Base-by-base conservation (phyloP, 805 yeast species). In the Schwanniomyces sp. region DNA sequence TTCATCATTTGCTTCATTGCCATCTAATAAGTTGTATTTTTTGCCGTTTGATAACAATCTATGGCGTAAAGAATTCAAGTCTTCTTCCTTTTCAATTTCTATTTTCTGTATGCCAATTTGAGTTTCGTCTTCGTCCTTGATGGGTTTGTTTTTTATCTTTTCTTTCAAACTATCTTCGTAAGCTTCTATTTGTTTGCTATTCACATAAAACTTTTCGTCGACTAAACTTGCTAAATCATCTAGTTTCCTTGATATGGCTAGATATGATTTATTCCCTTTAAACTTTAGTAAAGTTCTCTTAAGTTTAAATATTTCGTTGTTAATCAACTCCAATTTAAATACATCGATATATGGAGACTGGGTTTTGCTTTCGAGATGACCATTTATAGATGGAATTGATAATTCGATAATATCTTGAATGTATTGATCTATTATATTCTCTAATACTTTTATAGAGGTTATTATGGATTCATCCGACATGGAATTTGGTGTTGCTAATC, bases 41-140 rank as follows among this genome's bases (percentile, higher is more conserved):
- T 27, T 54, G 2, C 64, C 65, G 3, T 61, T 63, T 1, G 64
- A 49, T 8, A 66, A 53, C 24, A 66, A 50, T 40, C 70, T 45
- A 37, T 56, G 52, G 5, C 70, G 49, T 28, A 65, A 52, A 2
- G 60, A 54, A 1, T 53, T 40, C 41, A 63, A 49, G 40, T 61
- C 63, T 29, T 59, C 60, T 3, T 54, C 59, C 16, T 45, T 45
- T 17, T 44, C 49, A 27, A 42, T 34, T 21, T 27, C 24, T 5
- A 45, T 11, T 14, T 40, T 30, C 10, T 16, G 28, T 21, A 30
- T 24, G 3, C 34, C 40, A 4, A 34, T 42, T 9, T 30, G 12
- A 4, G 24, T 30, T 32, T 8, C 16, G 28, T 27, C 14, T 24
- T 32, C 27, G 7, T 21, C 17, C 24, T 32, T 24, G 14, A 4